Percentiles rank a stretch among this genome's conserved stretches.
phyloP scores from a whole-genome alignment of 176 grass and related monocot genomes.

The Alloteropsis semialata region DNA sequence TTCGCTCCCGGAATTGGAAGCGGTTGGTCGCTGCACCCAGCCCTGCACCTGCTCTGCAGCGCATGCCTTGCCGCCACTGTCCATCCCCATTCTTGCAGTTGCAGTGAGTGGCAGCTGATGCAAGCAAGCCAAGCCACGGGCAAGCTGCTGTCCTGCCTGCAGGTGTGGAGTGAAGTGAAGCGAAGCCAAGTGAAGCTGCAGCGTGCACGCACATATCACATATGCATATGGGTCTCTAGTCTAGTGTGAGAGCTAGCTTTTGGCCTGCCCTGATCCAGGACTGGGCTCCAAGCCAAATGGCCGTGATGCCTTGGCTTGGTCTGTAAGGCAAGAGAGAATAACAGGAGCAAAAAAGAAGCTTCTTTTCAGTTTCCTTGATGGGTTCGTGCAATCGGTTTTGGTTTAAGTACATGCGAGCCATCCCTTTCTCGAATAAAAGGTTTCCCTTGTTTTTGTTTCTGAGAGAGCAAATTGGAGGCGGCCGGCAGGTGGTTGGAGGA shows the following conservation, averaged over 20 bases:
- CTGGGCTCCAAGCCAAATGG: background rate
- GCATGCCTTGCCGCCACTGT: background rate
- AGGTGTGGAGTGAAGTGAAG: background rate
- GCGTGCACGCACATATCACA: background rate
- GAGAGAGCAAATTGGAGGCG: background rate
- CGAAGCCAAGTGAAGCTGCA: background rate
- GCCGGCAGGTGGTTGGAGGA: background rate
- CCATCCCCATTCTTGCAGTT: background rate
- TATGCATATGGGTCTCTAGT: too few relatives aligned
- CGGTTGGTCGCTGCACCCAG: constrained; percentile 4
- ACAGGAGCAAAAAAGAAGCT: background rate
- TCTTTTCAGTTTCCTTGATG: background rate
- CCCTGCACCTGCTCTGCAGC: constrained; percentile 1
- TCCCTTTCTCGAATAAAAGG: constrained; percentile 2
- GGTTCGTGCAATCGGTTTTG: background rate
- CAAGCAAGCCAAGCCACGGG: background rate
- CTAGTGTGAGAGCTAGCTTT: constrained; percentile 1
- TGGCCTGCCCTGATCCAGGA: background rate
- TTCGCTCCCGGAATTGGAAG: background rate
- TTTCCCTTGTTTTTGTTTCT: background rate
- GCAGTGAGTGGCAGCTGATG: background rate
- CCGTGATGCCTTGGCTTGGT: background rate
- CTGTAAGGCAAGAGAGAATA: constrained; percentile 15
- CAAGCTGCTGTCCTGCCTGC: too few relatives aligned
- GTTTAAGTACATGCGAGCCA: background rate